Base-by-base conservation (phyloP, 108 stramenopile genomes). In the Chaetoceros tenuissimus region DNA sequence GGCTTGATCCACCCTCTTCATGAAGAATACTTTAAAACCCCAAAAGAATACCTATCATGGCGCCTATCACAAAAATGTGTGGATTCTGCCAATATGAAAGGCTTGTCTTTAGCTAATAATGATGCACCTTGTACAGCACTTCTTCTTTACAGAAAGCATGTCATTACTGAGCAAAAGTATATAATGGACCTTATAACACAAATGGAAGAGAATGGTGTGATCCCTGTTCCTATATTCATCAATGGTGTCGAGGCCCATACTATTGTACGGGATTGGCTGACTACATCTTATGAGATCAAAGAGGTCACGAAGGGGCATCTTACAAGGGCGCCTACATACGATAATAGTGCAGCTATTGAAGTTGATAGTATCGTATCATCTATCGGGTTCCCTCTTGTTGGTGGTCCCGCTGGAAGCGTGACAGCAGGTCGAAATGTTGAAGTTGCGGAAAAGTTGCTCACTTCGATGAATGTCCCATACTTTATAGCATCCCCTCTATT, bases 171-270 rank as follows among this genome's bases (percentile, higher is more conserved):
- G 31, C 85, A 87, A 70, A 60, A 73, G 7, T 92, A 92, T 59
- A 80, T 92, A 25, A 45, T 59, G 21, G 82, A 88, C 62, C 50
- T 92, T 44, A 81, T 92, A 18, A 45, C 48, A 54, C 48, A 67
- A 5, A 68, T 92, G 76, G 90, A 92, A 64, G 30, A 51, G 13
- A 54, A 79, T 31, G 87, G 87, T 3, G 18, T 93, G 1, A 34
- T 89, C 10, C 91, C 91, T n/a, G 45, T 93, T 34, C 91, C 91
- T 18, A 76, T 93, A 31, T 93, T 93, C 47, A 93, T 93, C 53
- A 93, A 93, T 59, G 91, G 91, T 8, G 91, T 93, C 1, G 91
- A 93, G 59, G 91, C 85, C 2, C 91, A 93, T 62, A 89, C 91
- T 0, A 85, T 93, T 23, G 91, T 93, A 26, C 67, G 90, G 24